Conservation (phyloP, 2,329 filamentous ascomycete species). For the Tetracladium maxilliforme region DNA sequence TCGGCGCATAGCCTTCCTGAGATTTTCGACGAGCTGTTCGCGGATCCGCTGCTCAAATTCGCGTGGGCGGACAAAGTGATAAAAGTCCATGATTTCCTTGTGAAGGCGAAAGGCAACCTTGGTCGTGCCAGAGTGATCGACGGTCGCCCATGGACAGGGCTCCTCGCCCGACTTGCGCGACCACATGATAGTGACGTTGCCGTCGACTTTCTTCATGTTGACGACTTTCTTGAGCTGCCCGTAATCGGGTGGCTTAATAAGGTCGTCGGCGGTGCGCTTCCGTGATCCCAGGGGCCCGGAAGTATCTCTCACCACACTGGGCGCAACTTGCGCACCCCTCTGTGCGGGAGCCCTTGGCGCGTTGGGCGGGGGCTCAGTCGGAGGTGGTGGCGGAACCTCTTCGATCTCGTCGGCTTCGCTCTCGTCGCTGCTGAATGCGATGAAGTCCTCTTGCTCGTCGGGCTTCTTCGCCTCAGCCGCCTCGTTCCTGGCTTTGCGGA, state of each 20-base stretch:
- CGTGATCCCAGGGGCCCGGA: too few species aligned
- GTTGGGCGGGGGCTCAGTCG: conserved; percentile 9
- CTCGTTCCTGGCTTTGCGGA: conserved; percentile 73
- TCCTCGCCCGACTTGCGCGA: conserved; percentile 22
- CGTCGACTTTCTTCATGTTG: conserved; percentile 33
- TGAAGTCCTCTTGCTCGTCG: conserved; percentile 65
- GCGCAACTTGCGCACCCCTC: conserved; percentile 6
- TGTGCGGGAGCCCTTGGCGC: conserved; percentile 3
- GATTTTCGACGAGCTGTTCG: conserved; percentile 52
- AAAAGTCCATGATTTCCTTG: conserved; percentile 82
- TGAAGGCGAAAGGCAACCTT: conserved; percentile 56
- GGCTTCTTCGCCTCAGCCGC: conserved; percentile 32
- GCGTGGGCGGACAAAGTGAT: conserved; percentile 66
- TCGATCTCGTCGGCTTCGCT: conserved; percentile 28
- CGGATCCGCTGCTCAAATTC: conserved; percentile 67
- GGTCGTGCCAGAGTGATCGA: conserved; percentile 36
- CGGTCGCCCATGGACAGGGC: conserved; percentile 46
- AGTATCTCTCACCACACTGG: conserved; percentile 1
- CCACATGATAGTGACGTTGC: conserved; percentile 38
- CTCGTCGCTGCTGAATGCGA: conserved; percentile 63
- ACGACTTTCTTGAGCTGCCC: conserved; percentile 33
- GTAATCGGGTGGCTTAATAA: conserved; percentile 43
- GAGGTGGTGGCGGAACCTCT: conserved; percentile 8
- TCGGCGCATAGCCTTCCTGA: conserved; percentile 45
- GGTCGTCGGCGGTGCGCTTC: conserved; percentile 62